Evolutionary conservation across 768 basidiomycete species (phyloP), one percentile per base, ranked within the genome.

Genomic region (Serendipita indica): DNA sequence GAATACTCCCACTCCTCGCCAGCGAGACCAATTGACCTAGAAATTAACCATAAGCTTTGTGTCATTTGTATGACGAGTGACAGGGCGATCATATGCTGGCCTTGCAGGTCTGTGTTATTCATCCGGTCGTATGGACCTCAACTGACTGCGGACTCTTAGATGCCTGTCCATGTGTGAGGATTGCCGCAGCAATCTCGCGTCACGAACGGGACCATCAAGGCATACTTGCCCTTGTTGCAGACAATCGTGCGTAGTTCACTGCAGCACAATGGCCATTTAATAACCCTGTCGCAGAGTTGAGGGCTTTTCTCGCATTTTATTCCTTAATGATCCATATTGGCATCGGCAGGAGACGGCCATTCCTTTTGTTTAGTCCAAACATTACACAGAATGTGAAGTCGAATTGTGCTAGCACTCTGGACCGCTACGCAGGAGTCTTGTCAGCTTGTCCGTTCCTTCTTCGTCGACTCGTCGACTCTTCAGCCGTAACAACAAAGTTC

Each of bases 71-170:
- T 80, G 27, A 71, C 72, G n/a, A 82, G 82, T 59, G 71, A 75
- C 27, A 71, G 86, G 52, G 79, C 84, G 65, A 77, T 89, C 60
- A 84, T 89, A 56, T 88, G 84, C 64, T 89, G 86, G 86, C 86
- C 86, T n/a, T 88, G 86, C 67, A 78, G 86, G 83, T 85, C 60
- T 65, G 77, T 66, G 30, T 34, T 12, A 41, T 12, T 14, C 27
- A 20, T 3, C 13, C 10, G 25, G 18, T 30, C n/a, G 32, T 35
- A 39, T 20, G 32, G 7, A 13, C 14, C 28, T 66, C 18, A 22
- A 22, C 32, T 35, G 13, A 16, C 41, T 60, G 35, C 33, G 45
- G 41, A 27, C 2, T 28, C 16, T 10, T 33, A 68, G 68, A 39
- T 70, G 83, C 63, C 69, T 84, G 25, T 75, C 80, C 2, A 73